Percentiles rank a stretch among this genome's conserved stretches.
Evolutionary conservation across 164 flowering plant genomes (phyloP).

Genomic region (Nymphaea thermarum): DNA sequence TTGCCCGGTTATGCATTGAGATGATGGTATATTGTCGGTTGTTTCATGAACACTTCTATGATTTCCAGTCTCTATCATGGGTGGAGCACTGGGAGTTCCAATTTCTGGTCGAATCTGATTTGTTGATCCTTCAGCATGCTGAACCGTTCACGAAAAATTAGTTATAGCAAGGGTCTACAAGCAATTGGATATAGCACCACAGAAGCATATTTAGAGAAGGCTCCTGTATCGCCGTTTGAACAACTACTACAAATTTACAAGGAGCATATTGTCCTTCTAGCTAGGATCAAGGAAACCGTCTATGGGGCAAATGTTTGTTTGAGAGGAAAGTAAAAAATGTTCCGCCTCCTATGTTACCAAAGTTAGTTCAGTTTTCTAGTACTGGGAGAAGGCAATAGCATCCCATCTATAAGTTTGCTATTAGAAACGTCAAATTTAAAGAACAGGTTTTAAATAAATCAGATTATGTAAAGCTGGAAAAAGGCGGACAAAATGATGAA

Average conservation of each 20-base stretch:
- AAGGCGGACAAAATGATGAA: background rate
- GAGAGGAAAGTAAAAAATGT: too few species aligned
- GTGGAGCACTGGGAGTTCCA: conserved; percentile 93
- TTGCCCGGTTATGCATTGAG: conserved; percentile 1
- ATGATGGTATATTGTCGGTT: conserved; percentile 5
- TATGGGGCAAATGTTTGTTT: too few species aligned
- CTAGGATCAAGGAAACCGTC: too few species aligned
- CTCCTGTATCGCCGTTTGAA: background rate
- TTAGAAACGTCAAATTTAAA: too few species aligned
- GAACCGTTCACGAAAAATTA: conserved; percentile 10
- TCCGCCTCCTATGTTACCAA: too few species aligned
- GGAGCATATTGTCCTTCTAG: too few species aligned
- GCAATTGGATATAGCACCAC: background rate
- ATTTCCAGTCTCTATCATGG: conserved; percentile 39
- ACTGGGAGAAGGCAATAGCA: too few species aligned
- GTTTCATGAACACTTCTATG: conserved; percentile 17
- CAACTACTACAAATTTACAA: background rate
- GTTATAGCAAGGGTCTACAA: background rate
- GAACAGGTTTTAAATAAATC: background rate
- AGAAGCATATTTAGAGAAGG: background rate
- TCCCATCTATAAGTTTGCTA: too few species aligned
- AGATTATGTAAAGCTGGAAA: too few species aligned
- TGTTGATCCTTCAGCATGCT: conserved; percentile 7
- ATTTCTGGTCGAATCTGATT: conserved; percentile 23
- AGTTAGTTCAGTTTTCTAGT: too few species aligned